Conservation (phyloP, 1,284 basidiomycete species). For the Tausonia pullulans region DNA sequence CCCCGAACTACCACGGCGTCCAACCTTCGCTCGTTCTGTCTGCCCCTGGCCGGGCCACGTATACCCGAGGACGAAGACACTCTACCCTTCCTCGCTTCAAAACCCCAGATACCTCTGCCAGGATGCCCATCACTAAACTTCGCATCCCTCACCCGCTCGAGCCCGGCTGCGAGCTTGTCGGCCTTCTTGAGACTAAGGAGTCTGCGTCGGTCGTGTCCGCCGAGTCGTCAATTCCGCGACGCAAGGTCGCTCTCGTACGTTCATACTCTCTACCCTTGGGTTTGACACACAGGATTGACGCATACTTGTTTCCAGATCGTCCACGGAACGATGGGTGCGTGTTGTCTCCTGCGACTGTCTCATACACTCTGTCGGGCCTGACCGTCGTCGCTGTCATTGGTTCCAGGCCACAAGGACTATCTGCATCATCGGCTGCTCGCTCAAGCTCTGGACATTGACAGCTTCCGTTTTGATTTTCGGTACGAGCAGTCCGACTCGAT, state of each 20-base stretch:
- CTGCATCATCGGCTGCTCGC: slow-evolving; percentile 65
- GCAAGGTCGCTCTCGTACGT: slow-evolving; percentile 1
- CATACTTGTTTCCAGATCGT: background rate
- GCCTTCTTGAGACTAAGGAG: background rate
- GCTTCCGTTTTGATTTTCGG: slow-evolving; percentile 76
- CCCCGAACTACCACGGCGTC: too few species aligned
- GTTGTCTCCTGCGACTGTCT: too few species aligned
- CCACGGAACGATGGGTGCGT: slow-evolving; percentile 1
- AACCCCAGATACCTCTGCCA: too few species aligned
- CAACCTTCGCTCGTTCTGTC: too few species aligned
- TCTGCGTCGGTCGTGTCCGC: background rate
- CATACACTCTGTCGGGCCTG: background rate
- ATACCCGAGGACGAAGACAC: too few species aligned
- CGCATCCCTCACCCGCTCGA: background rate
- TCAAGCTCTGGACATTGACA: slow-evolving; percentile 54
- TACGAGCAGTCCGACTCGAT: slow-evolving; percentile 31
- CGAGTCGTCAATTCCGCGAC: background rate
- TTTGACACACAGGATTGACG: too few species aligned
- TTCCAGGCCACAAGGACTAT: slow-evolving; percentile 56
- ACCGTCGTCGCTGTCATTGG: too few species aligned
- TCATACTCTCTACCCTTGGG: background rate
- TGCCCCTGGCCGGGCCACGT: too few species aligned
- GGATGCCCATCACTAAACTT: background rate
- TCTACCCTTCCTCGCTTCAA: too few species aligned
- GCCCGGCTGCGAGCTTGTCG: background rate